Evolutionary conservation across 345 rosid genomes (phyloP), one percentile per base, ranked within the genome.

Genomic region (Firmiana major): DNA sequence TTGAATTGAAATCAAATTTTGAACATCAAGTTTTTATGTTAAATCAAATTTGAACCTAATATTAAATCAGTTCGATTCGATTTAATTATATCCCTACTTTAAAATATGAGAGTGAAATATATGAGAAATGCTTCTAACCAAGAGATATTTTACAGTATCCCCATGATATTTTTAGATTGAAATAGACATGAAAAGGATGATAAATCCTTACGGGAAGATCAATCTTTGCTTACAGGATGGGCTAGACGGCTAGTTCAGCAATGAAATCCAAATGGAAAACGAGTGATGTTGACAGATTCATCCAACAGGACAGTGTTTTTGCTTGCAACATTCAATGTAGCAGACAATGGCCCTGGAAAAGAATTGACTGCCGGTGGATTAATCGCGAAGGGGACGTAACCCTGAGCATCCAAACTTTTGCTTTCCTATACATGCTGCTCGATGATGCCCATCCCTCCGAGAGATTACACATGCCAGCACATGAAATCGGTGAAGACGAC

Each of bases 301-400:
- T 5, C 31, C 46, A n/a, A 72, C 19, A 55, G n/a, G 63, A 13
- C 15, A 28, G 3, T 70, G 42, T 70, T 70, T 70, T 49, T 28
- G 48, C 48, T 31, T 36, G 28, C 49, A 36, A 72, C 63, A 72
- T 54, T 72, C 63, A 72, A 36, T 55, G 63, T 36, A 36, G 57
- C 15, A 31, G 74, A 54, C n/a, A n/a, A n/a, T 54, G 75, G 46
- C 75, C 36, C 24, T 9, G 74, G 42, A 70, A 70, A 70, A 9
- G 24, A 69, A 49, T 69, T 69, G 58, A 48, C 57, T 26, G 40
- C 34, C 24, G n/a, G 4, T 26, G n/a, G 40, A 24, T 71, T 51
- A 71, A 71, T 71, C 34, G 63, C 46, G 75, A 72, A 72, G 63
- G 28, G 12, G 75, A 72, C 75, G 31, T 51, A 54, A 72, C 62